Base-by-base conservation (phyloP, 2,329 filamentous ascomycete species). In the Phaeosphaeriaceae sp. region DNA sequence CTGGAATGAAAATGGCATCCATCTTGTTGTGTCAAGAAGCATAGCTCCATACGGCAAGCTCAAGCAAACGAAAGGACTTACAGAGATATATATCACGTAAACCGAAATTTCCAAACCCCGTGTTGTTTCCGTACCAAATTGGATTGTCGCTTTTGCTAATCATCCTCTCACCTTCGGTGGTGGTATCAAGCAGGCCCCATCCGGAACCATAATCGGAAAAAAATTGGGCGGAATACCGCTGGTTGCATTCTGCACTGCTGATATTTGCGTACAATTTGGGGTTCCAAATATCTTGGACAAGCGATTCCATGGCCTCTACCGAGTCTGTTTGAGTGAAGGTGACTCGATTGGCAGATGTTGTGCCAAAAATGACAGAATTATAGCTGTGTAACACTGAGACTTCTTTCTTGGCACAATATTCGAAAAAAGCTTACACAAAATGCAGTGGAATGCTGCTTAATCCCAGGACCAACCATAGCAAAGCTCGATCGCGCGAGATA, bases 311-410 rank as follows among this genome's bases (percentile, higher is more conserved):
- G 41, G 11, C 31, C 31, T 44, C 20, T 11, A 47, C 2, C 5
- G 13, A 24, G 7, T 13, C 22, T 10, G 41, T 24, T 11, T 47
- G 2, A n/a, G 41, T 25, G 22, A 47, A 47, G 17, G 21, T 17
- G 10, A 33, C 42, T 7, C 6, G 2, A 33, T 69, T 65, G 15
- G 63, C 58, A 1, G 58, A 51, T 10, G 63, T 58, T 0, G 67
- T 67, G 11, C 60, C 53, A 47, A 68, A 71, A 6, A 71, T 55
- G 3, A 60, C 53, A 0, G 67, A 69, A 51, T 69, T 69, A 57
- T 70, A 70, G n/a, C 65, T 69, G 22, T 13, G 41, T 20, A 21
- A 21, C n/a, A n/a, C n/a, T n/a, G n/a, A n/a, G n/a, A n/a, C n/a
- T n/a, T n/a, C n/a, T n/a, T n/a, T n/a, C n/a, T n/a, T n/a, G n/a